These are phyloP conservation scores for Nemania sp. DNA, from an alignment of 2,329 filamentous ascomycete species.

Conservation along the genomic window DNA sequence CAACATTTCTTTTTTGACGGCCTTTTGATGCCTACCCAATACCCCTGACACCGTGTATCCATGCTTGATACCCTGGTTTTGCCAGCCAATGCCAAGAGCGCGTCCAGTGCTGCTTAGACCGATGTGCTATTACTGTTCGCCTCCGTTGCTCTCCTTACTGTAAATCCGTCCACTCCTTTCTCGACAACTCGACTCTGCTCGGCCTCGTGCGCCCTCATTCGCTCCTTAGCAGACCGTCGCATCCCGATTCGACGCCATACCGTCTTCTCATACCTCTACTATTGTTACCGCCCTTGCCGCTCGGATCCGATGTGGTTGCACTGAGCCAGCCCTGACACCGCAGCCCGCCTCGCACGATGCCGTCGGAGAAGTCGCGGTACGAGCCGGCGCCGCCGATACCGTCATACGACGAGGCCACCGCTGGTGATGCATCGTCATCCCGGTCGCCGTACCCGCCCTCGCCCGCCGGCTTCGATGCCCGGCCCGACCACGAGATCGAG, in stretches of 20 bases:
- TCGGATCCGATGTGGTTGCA: slow-evolving; percentile 17
- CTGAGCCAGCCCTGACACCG: slow-evolving; percentile 20
- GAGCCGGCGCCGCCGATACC: slow-evolving; percentile 74
- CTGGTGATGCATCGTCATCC: slow-evolving; percentile 54
- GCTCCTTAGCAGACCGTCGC: not conserved
- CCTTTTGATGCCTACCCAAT: not conserved
- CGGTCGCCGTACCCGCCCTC: slow-evolving; percentile 61
- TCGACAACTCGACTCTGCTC: slow-evolving; percentile 17
- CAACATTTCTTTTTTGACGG: not conserved
- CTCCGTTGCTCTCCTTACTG: slow-evolving; percentile 4
- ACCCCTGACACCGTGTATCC: too few relatives aligned
- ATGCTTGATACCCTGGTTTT: not conserved
- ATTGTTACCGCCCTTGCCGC: not conserved
- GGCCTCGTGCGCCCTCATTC: slow-evolving; percentile 1
- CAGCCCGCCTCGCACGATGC: slow-evolving; percentile 36
- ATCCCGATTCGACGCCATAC: not conserved
- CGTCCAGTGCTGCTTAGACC: not conserved
- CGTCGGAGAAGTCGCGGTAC: slow-evolving; percentile 59
- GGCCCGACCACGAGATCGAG: slow-evolving; percentile 72
- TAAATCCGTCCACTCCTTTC: slow-evolving; percentile 27
- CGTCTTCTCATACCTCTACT: not conserved
- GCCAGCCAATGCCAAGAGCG: not conserved
- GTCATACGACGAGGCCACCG: slow-evolving; percentile 79
- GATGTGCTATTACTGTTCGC: too few relatives aligned
- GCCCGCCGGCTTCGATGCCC: slow-evolving; percentile 60